Percentiles rank a stretch among this genome's conserved stretches.
phyloP scores from a whole-genome alignment of 306 rosid genomes.

The Vicia sativa region DNA sequence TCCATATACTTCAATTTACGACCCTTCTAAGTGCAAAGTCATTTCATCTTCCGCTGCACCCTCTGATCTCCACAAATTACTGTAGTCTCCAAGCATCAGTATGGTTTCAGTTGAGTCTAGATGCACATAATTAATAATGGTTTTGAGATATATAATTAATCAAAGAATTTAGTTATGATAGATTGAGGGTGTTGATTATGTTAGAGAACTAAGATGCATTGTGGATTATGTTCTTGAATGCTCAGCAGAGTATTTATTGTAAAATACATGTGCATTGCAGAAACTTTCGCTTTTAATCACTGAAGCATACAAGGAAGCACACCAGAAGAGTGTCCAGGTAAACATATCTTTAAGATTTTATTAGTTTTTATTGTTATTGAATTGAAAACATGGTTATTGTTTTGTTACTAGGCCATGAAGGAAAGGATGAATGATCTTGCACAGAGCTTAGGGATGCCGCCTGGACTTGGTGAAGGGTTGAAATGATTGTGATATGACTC shows the following conservation, averaged over 20 bases:
- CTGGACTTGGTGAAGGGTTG: slow-evolving; percentile 50
- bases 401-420: slow-evolving; percentile 56
- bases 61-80: too few species aligned
- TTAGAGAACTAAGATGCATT: too few species aligned
- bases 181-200: too few species aligned
- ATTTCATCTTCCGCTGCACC: too few species aligned
- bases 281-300: slow-evolving; percentile 80
- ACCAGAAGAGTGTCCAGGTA: slow-evolving; percentile 77
- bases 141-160: too few species aligned
- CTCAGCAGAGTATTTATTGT: neutral
- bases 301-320: slow-evolving; percentile 89
- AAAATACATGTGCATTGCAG: slow-evolving; percentile 45
- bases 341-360: slow-evolving; percentile 25
- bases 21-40: too few species aligned
- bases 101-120: too few species aligned
- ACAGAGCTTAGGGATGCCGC: slow-evolving; percentile 61
- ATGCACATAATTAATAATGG: too few species aligned
- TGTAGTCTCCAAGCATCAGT: too few species aligned
- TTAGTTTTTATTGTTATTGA: slow-evolving; percentile 25
- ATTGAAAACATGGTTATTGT: slow-evolving; percentile 24
- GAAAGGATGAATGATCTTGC: slow-evolving; percentile 61
- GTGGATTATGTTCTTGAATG: slow-evolving; percentile 8
- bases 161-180: too few species aligned
- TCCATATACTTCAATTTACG: too few species aligned
- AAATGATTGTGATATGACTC: slow-evolving; percentile 43